Percentiles rank a stretch among this genome's conserved stretches.
These are phyloP conservation scores for Plasmodium vivax DNA, from an alignment of 169 alveolate species.

Conservation along the genomic window DNA sequence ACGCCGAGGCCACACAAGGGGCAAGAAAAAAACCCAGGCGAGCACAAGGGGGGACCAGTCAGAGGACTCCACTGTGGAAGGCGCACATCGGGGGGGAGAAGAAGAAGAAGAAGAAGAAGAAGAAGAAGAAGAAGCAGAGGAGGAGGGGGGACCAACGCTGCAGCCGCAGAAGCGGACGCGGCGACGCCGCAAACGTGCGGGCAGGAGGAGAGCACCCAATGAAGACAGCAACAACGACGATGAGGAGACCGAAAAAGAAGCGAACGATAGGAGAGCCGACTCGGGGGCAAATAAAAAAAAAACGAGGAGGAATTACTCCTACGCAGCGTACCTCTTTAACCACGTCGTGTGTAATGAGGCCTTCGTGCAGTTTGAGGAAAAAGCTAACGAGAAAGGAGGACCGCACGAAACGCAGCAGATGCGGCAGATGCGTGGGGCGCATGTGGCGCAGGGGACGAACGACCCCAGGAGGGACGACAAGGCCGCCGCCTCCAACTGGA, in stretches of 20 bases:
- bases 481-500: not conserved
- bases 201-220: not conserved
- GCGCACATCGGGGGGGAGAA: not conserved
- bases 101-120: not conserved
- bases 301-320: slow-evolving; percentile 23
- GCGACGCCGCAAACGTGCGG: not conserved
- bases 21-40: not conserved
- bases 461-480: not conserved
- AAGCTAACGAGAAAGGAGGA: not conserved
- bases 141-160: not conserved
- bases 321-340: slow-evolving; percentile 35
- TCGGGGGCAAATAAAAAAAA: slow-evolving; percentile 1
- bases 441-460: not conserved
- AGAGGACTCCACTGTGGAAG: not conserved
- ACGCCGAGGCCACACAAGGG: not conserved
- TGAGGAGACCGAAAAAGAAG: not conserved
- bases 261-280: not conserved
- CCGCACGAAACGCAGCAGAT: not conserved
- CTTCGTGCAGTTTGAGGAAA: not conserved
- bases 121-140: not conserved
- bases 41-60: not conserved
- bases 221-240: not conserved
- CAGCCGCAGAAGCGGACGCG: not conserved
- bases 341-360: slow-evolving; percentile 25
- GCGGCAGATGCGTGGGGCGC: no score